phyloP scores from a whole-genome alignment of 768 basidiomycete species.

The Clitopilus hobsonii region DNA sequence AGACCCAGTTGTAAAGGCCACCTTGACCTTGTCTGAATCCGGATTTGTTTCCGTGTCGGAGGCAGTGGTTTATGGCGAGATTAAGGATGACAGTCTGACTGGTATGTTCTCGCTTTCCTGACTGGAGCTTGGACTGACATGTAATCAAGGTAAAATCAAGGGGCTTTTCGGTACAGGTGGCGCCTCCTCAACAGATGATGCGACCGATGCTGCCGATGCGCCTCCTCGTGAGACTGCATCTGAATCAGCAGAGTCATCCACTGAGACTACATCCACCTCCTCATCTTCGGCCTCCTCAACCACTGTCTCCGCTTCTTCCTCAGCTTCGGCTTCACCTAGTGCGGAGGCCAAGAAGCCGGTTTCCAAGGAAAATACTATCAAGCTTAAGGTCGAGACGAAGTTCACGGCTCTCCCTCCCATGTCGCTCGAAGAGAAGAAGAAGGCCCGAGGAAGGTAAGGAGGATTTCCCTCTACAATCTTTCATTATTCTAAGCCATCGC shows the following conservation, averaged over 20 bases:
- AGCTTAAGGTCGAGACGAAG: constrained; percentile 56
- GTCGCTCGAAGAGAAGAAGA: constrained; percentile 71
- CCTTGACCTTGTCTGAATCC: constrained; percentile 77
- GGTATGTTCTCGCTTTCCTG: constrained; percentile 32
- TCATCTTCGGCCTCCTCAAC: neutral
- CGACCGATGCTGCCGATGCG: constrained; percentile 33
- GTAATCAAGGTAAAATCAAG: constrained; percentile 71
- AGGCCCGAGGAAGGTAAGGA: constrained; percentile 67
- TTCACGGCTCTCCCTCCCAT: constrained; percentile 72
- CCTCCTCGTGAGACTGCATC: constrained; percentile 35
- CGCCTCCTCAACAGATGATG: constrained; percentile 34
- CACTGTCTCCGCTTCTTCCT: constrained; percentile 11
- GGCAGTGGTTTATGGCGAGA: constrained; percentile 74
- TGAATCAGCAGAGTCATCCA: constrained; percentile 13
- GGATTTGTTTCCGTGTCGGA: constrained; percentile 81
- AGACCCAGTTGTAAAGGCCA: constrained; percentile 86
- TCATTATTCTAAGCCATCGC: neutral
- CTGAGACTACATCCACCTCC: constrained; percentile 3
- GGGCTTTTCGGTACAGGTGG: constrained; percentile 72
- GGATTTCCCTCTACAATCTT: neutral
- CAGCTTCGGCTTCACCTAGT: constrained; percentile 34
- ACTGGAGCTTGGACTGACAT: constrained; percentile 3
- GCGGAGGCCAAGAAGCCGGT: constrained; percentile 29
- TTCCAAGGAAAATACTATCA: constrained; percentile 58
- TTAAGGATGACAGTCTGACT: constrained; percentile 74